phyloP scores from a whole-genome alignment of 345 rosid genomes.

The Psidium friedrichsthalianum region DNA sequence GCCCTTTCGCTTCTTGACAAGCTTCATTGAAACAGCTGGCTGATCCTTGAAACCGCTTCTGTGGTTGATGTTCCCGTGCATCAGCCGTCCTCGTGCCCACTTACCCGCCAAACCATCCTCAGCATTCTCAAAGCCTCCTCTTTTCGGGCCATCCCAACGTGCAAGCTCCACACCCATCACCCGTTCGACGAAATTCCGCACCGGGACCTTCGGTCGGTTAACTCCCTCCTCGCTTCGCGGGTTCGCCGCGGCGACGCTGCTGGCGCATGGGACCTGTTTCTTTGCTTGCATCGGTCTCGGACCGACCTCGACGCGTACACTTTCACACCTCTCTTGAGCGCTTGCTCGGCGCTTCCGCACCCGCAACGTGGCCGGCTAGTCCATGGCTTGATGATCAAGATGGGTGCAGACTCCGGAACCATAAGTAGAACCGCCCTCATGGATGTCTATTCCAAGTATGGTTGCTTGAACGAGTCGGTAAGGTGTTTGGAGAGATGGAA shows the following conservation, averaged over 20 bases:
- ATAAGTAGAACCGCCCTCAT: constrained; percentile 55
- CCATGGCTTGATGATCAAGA: constrained; percentile 61
- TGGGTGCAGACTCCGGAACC: constrained; percentile 42
- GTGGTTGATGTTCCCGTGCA: constrained; percentile 6
- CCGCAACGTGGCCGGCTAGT: constrained; percentile 50
- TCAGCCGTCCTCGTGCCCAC: not conserved
- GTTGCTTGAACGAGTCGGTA: constrained; percentile 31
- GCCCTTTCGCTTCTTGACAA: not conserved
- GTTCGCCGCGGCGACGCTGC: constrained; percentile 25
- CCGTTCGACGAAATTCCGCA: constrained; percentile 42
- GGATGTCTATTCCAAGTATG: constrained; percentile 58
- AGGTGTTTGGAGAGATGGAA: constrained; percentile 42
- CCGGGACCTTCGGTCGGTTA: constrained; percentile 26
- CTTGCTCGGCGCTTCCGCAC: constrained; percentile 39
- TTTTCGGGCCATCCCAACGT: not conserved
- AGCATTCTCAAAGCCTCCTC: not conserved
- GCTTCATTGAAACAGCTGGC: not conserved
- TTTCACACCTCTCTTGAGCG: constrained; percentile 59
- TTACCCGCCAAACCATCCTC: constrained; percentile 3
- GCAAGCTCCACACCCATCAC: constrained; percentile 3
- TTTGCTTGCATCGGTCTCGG: constrained; percentile 17
- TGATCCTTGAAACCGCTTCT: not conserved
- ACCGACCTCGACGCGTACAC: constrained; percentile 38
- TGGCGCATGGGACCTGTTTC: constrained; percentile 48
- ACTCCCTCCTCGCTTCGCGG: constrained; percentile 38